Conservation (phyloP, 208 protist species). For the Acanthamoeba castellanii region DNA sequence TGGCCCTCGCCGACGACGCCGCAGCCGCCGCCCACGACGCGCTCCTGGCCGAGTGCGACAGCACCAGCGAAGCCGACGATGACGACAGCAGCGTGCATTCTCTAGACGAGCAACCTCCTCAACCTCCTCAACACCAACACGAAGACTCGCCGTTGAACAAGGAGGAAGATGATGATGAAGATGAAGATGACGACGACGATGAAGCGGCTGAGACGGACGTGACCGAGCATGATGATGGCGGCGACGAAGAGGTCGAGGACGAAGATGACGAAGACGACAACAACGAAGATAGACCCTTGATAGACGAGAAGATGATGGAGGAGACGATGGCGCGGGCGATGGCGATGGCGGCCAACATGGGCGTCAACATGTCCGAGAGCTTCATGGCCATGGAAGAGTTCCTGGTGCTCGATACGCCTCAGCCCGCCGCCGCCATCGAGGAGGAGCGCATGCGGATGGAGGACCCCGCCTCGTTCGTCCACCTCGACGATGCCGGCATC, state of each 20-base stretch:
- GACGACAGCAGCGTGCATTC: neutral
- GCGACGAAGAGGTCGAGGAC: neutral
- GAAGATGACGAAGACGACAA: neutral
- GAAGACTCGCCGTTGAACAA: neutral
- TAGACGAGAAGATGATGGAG: neutral
- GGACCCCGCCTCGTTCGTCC: neutral
- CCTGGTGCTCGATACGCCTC: neutral
- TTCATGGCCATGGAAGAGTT: constrained; percentile 58
- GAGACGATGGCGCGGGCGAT: neutral
- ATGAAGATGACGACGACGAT: neutral
- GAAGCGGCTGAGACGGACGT: neutral
- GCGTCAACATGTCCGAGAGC: constrained; percentile 25
- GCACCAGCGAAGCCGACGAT: neutral
- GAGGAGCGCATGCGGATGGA: neutral
- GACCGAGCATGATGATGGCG: neutral
- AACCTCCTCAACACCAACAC: neutral
- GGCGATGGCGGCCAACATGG: neutral
- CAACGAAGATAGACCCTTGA: neutral
- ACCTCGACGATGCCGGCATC: neutral
- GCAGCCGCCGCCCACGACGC: neutral
- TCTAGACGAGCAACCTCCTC: neutral
- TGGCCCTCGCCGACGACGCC: neutral
- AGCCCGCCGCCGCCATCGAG: neutral
- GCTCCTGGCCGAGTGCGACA: neutral
- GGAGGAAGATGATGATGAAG: neutral